These are phyloP conservation scores for Zoysia matrella DNA, from an alignment of 202 grass and related monocot genomes.

Conservation along the genomic window DNA sequence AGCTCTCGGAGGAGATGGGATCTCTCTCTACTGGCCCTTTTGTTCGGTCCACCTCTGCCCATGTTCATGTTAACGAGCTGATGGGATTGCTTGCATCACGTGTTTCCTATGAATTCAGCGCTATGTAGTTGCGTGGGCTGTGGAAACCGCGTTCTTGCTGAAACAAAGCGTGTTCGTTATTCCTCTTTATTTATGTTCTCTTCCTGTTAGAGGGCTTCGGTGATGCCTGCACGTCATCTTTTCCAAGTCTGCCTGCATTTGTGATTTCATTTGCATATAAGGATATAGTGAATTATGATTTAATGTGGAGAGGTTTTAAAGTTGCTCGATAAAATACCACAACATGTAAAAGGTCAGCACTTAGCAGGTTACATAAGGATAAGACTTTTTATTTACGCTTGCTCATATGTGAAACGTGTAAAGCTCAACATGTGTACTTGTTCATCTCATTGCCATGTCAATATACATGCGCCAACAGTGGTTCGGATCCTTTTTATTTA, in stretches of 20 bases:
- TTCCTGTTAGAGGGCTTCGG: not conserved
- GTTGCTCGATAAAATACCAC: not conserved
- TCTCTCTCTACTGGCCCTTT: too few species aligned
- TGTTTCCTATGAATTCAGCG: not conserved
- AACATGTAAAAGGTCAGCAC: too few species aligned
- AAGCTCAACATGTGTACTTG: slow-evolving; percentile 13
- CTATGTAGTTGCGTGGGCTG: not conserved
- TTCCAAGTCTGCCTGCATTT: not conserved
- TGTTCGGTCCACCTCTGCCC: not conserved
- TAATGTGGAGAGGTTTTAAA: not conserved
- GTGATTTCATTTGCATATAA: not conserved
- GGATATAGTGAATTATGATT: not conserved
- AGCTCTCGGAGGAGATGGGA: too few species aligned
- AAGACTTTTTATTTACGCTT: too few species aligned
- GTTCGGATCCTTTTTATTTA: too few species aligned
- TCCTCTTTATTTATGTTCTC: not conserved
- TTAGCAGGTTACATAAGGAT: too few species aligned
- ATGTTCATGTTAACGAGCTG: not conserved
- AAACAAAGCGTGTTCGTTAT: not conserved
- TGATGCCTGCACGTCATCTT: not conserved
- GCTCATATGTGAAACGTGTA: not conserved
- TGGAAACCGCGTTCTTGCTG: not conserved
- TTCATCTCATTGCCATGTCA: slow-evolving; percentile 33
- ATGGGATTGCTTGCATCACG: not conserved
- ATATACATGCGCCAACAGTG: too few species aligned